Evolutionary conservation across 371 early-diverging fungal genomes (phyloP).

Genomic region (Lichtheimia hyalospora): DNA sequence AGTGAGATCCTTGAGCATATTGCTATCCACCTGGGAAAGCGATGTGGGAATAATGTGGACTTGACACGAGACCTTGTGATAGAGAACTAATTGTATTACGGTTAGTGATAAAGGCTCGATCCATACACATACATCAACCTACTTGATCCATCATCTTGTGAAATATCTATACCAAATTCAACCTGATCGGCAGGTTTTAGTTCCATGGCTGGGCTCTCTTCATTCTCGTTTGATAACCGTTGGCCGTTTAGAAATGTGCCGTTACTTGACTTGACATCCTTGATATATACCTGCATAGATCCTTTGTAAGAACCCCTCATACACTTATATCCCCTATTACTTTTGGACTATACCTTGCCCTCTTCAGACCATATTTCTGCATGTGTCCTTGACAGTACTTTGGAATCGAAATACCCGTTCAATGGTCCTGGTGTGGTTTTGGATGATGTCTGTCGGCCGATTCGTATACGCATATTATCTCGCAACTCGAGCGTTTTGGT

Average conservation of each 20-base stretch:
- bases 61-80: slow-evolving; percentile 68
- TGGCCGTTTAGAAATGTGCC: slow-evolving; percentile 87
- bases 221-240: slow-evolving; percentile 70
- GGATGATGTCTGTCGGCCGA: slow-evolving; percentile 75
- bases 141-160: slow-evolving; percentile 61
- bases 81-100: slow-evolving; percentile 52
- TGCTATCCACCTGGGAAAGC: slow-evolving; percentile 38
- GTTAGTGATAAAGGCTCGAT: neutral
- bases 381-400: slow-evolving; percentile 82
- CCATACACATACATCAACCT: neutral
- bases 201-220: slow-evolving; percentile 62
- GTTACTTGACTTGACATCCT: slow-evolving; percentile 82
- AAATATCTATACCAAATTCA: slow-evolving; percentile 88
- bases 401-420: slow-evolving; percentile 88
- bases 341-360: slow-evolving; percentile 55
- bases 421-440: slow-evolving; percentile 62
- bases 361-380: slow-evolving; percentile 80
- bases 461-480: slow-evolving; percentile 54
- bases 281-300: slow-evolving; percentile 59
- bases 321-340: neutral
- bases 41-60: slow-evolving; percentile 46
- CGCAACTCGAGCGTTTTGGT: slow-evolving; percentile 67
- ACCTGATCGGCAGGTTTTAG: slow-evolving; percentile 67
- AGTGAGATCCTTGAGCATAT: slow-evolving; percentile 25
- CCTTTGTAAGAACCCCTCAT: neutral